A percentile compares a stretch with the other conserved stretches of the same genome.
phyloP scores from a whole-genome alignment of 1,284 basidiomycete genomes.

The Tremellales sp. region DNA sequence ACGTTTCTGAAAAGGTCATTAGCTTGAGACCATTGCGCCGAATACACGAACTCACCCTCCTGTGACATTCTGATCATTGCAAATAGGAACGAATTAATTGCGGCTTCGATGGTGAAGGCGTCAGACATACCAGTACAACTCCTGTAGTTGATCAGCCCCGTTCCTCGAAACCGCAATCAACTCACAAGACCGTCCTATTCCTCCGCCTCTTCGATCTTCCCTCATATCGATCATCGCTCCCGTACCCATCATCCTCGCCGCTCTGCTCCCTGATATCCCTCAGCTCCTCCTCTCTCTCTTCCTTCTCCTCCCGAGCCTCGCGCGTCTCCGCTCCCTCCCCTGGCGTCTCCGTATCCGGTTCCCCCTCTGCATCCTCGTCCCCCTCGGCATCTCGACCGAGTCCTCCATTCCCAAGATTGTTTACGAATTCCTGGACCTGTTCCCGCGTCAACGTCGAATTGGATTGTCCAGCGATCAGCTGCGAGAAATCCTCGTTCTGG shows the following conservation, averaged over 20 bases:
- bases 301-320: not conserved
- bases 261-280: conserved; percentile 1
- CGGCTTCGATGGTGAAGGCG: not conserved
- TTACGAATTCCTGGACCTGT: conserved; percentile 35
- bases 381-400: conserved; percentile 2
- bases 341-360: not conserved
- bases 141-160: conserved; percentile 14
- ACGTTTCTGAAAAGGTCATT: conserved; percentile 35
- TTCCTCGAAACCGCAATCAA: not conserved
- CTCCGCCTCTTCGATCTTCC: conserved; percentile 32
- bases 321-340: not conserved
- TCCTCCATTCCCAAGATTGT: conserved; percentile 16
- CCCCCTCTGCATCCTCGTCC: conserved; percentile 1
- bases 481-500: conserved; percentile 5
- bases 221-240: conserved; percentile 12
- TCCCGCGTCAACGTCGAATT: conserved; percentile 24
- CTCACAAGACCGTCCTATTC: conserved; percentile 44
- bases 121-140: conserved; percentile 38
- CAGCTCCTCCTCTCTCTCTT: conserved; percentile 6
- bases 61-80: conserved; percentile 37
- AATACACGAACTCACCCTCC: conserved; percentile 32
- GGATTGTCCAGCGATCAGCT: conserved; percentile 10
- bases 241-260: conserved; percentile 6
- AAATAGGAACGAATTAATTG: not conserved
- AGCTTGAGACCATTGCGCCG: not conserved